Evolutionary conservation across 192 early-diverging fungal species (phyloP), one percentile per base, ranked within the genome.

Genomic region (Podila epicladia): DNA sequence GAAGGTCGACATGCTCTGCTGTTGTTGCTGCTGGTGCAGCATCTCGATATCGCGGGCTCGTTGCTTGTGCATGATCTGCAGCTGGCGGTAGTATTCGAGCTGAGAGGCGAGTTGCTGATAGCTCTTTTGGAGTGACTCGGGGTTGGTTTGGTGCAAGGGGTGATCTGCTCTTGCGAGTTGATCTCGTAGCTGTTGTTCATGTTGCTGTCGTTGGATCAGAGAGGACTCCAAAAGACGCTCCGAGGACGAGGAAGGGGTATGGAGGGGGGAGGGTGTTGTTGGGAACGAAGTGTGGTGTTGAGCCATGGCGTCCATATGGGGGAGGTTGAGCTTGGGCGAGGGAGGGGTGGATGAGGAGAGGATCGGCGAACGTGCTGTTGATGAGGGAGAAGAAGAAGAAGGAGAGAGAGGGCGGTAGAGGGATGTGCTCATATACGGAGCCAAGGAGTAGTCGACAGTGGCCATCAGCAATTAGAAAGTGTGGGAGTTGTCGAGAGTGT

Each of bases 51-150:
- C 74, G 6, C 74, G 67, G n/a, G 37, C 63, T 15, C 74, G 74
- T 55, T 76, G 74, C 32, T 62, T 64, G 35, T 76, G 74, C 74
- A 76, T 76, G 68, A 76, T 70, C 58, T 76, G 74, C 20, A 76
- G 67, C 26, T 76, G 74, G 26, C 74, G 51, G 35, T 70, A 70
- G 67, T 76, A 76, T 24, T 76, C 74, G 9, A 76, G 67, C 19
- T 76, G 74, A 7, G 65, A 29, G 33, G 57, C 57, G 7, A 76
- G 63, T 29, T 76, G 68, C n/a, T 69, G 73, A 8, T 65, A 51
- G 5, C 64, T 63, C 17, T 33, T 62, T 20, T 66, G 63, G 22
- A 62, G 57, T n/a, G 62, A 20, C 12, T 73, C 72, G 28, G 72
- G 64, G 51, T 33, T 35, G 12, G 64, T 63, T 57, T 59, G 61